Percentiles rank a stretch among this genome's conserved stretches.
Evolutionary conservation across 2,329 filamentous ascomycete species (phyloP).

Genomic region (Beauveria rudraprayagi): DNA sequence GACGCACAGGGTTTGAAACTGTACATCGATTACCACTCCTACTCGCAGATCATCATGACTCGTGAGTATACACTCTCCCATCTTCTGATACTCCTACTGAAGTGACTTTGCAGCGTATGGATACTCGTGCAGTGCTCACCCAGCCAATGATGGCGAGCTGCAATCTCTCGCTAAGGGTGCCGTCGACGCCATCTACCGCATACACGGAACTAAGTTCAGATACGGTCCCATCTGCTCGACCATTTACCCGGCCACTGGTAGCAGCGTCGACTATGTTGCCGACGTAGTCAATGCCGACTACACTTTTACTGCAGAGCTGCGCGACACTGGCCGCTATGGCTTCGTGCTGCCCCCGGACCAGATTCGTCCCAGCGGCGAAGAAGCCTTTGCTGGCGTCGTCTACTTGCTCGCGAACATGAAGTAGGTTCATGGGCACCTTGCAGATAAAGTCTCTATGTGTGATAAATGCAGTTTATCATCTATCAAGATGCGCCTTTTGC

Average conservation of each 20-base stretch:
- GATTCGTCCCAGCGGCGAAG: constrained; percentile 35
- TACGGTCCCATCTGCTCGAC: constrained; percentile 50
- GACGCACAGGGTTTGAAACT: constrained; percentile 43
- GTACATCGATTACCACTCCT: constrained; percentile 59
- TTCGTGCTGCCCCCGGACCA: constrained; percentile 35
- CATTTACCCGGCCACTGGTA: constrained; percentile 49
- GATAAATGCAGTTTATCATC: neutral
- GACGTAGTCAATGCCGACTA: constrained; percentile 35
- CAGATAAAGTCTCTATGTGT: neutral
- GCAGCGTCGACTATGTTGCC: constrained; percentile 36
- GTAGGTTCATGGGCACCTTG: constrained; percentile 13
- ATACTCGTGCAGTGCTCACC: constrained; percentile 43
- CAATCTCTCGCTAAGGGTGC: constrained; percentile 39
- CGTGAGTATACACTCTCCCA: constrained; percentile 36
- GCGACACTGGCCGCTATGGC: constrained; percentile 28
- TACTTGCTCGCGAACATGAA: constrained; percentile 46
- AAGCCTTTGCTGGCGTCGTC: constrained; percentile 43
- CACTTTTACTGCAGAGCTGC: constrained; percentile 32
- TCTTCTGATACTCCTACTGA: constrained; percentile 37
- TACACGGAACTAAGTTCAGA: constrained; percentile 31
- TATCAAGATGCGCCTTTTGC: neutral
- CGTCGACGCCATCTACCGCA: constrained; percentile 40
- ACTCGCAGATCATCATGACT: constrained; percentile 52
- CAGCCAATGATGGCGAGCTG: constrained; percentile 40
- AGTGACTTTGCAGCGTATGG: constrained; percentile 46